A percentile compares a stretch with the other conserved stretches of the same genome.
phyloP scores from a whole-genome alignment of 768 basidiomycete genomes.

The Galerina sulciceps region DNA sequence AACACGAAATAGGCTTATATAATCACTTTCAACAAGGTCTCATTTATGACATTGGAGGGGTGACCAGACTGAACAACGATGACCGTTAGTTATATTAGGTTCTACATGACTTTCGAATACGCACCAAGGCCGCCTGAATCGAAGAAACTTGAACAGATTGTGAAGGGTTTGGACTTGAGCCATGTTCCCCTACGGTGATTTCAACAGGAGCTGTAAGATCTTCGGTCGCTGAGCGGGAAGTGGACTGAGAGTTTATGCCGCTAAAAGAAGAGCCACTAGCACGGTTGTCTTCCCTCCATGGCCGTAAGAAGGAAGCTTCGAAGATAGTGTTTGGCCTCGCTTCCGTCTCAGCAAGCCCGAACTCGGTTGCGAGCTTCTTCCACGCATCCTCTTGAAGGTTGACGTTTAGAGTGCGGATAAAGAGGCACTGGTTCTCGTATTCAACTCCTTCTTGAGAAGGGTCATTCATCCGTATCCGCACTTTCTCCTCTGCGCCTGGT shows the following conservation, averaged over 20 bases:
- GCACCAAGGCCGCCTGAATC: not conserved
- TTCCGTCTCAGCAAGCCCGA: not conserved
- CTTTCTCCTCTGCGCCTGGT: not conserved
- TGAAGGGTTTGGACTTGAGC: too few species aligned
- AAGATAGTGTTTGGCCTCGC: too few species aligned
- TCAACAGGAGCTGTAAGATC: too few species aligned
- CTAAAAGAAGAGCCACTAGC: not conserved
- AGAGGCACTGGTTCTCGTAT: constrained; percentile 12
- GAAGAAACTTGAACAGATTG: too few species aligned
- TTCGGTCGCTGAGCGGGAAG: too few species aligned
- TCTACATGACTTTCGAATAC: not conserved
- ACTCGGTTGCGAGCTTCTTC: not conserved
- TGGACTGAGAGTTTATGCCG: too few species aligned
- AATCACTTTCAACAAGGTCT: not conserved
- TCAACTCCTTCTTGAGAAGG: not conserved
- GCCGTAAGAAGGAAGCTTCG: too few species aligned
- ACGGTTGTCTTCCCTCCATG: too few species aligned
- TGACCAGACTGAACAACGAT: not conserved
- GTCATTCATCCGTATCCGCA: not conserved
- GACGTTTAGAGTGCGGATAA: constrained; percentile 10
- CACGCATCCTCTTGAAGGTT: constrained; percentile 5
- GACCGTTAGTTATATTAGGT: not conserved
- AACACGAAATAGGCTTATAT: not conserved
- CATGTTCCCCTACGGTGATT: too few species aligned
- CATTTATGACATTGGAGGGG: not conserved